phyloP scores from a whole-genome alignment of 495 filamentous ascomycete species.

The Tuber brumale region DNA sequence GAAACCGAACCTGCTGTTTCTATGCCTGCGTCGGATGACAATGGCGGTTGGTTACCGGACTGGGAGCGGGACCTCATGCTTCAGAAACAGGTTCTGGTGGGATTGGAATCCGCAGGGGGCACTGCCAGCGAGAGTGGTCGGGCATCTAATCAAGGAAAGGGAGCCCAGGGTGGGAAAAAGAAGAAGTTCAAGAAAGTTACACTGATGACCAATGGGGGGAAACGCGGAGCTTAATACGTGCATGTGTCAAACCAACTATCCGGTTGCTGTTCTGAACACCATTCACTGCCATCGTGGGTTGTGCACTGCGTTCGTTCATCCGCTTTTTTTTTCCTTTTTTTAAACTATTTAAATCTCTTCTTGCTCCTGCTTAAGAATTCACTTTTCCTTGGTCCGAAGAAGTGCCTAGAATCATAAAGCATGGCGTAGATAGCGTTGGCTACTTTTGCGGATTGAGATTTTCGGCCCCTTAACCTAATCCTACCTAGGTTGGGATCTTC shows the following conservation, averaged over 20 bases:
- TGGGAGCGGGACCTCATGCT: slow-evolving; percentile 4
- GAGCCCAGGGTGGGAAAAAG: slow-evolving; percentile 7
- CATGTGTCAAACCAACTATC: background rate
- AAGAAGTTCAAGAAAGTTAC: slow-evolving; percentile 8
- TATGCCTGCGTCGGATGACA: background rate
- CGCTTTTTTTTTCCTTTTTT: background rate
- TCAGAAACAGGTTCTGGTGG: background rate
- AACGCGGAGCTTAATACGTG: slow-evolving; percentile 35
- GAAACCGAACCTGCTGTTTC: background rate
- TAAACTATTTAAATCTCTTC: background rate
- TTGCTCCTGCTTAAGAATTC: background rate
- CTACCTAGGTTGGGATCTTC: background rate
- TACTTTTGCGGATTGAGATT: background rate
- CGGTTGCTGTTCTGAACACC: background rate
- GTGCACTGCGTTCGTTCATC: background rate
- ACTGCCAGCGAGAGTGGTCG: background rate
- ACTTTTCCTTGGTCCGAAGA: background rate
- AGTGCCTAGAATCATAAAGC: slow-evolving; percentile 4
- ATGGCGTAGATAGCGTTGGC: background rate
- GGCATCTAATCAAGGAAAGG: slow-evolving; percentile 3
- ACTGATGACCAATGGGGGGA: slow-evolving; percentile 42
- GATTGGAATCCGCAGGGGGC: background rate
- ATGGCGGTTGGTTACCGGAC: background rate
- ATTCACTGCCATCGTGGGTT: background rate
- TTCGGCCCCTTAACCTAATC: background rate